Evolutionary conservation across 192 early-diverging fungal genomes (phyloP).

Genomic region (Coemansia sp.): DNA sequence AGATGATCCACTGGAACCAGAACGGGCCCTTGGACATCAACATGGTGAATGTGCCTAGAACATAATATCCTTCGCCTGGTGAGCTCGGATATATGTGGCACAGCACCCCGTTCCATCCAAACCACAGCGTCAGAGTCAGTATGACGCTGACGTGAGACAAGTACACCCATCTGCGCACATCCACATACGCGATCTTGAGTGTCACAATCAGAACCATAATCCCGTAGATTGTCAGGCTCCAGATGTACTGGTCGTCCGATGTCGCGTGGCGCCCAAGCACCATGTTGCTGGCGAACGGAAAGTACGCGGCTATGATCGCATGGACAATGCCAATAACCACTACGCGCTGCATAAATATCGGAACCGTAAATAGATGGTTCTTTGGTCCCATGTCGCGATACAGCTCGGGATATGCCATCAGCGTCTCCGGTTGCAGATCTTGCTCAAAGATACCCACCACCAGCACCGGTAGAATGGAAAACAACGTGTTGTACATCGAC

Average conservation of each 20-base stretch:
- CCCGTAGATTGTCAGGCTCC: conserved; percentile 60
- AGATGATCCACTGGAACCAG: conserved; percentile 62
- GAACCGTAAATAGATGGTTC: conserved; percentile 52
- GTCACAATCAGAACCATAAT: conserved; percentile 68
- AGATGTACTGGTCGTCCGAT: conserved; percentile 58
- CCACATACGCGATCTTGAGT: conserved; percentile 69
- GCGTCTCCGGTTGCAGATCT: conserved; percentile 66
- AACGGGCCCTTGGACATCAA: conserved; percentile 53
- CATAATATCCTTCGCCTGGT: conserved; percentile 56
- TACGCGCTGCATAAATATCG: conserved; percentile 48
- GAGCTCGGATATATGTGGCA: conserved; percentile 58
- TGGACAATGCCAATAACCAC: conserved; percentile 58
- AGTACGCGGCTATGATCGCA: conserved; percentile 35
- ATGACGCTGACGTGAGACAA: conserved; percentile 63
- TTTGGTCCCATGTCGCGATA: conserved; percentile 59
- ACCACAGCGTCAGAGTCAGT: conserved; percentile 60
- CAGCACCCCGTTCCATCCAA: conserved; percentile 65
- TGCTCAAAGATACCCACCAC: conserved; percentile 82
- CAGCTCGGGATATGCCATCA: conserved; percentile 70
- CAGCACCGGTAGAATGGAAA: conserved; percentile 77
- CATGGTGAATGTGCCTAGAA: conserved; percentile 56
- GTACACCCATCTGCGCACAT: conserved; percentile 64
- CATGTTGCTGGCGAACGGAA: conserved; percentile 36
- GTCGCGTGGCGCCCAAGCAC: conserved; percentile 29
- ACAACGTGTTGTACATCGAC: conserved; percentile 81